Conservation (phyloP, 2,329 filamentous ascomycete species). For the Sphaerulina vaccinii region DNA sequence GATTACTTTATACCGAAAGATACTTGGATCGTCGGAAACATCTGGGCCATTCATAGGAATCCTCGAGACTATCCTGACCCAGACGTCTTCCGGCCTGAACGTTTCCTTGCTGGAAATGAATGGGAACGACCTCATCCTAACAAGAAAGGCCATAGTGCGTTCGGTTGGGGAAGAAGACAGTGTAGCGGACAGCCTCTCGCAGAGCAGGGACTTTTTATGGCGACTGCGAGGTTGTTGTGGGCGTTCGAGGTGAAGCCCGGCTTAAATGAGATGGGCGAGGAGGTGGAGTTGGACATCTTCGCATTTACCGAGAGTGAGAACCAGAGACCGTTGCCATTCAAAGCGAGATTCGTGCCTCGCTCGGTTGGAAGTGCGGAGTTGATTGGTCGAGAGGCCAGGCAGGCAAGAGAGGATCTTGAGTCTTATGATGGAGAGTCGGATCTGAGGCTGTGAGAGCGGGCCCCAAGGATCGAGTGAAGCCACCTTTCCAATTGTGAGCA, state of each 20-base stretch:
- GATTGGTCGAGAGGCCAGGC: too few relatives aligned
- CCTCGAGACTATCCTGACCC: conserved; percentile 12
- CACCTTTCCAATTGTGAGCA: too few relatives aligned
- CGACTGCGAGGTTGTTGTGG: conserved; percentile 7
- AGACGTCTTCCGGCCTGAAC: conserved; percentile 12
- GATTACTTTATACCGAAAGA: conserved; percentile 15
- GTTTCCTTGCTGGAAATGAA: conserved; percentile 9
- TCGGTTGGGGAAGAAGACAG: conserved; percentile 14
- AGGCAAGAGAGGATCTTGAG: too few relatives aligned
- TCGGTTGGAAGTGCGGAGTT: too few relatives aligned
- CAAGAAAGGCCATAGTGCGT: conserved; percentile 13
- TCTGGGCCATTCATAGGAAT: conserved; percentile 12
- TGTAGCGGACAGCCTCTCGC: conserved; percentile 16
- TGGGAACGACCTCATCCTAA: neutral
- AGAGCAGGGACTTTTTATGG: conserved; percentile 8
- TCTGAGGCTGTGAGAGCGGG: too few relatives aligned
- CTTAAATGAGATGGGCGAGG: neutral
- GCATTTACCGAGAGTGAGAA: neutral
- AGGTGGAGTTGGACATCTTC: neutral
- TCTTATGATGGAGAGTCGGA: too few relatives aligned
- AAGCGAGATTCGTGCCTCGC: neutral
- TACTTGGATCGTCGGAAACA: conserved; percentile 6
- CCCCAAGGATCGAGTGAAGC: too few relatives aligned
- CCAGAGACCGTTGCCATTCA: neutral
- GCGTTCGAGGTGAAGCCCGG: neutral